A percentile compares a stretch with the other conserved stretches of the same genome.
Evolutionary conservation across 768 basidiomycete species (phyloP).

Genomic region (Pleurotus cornucopiae): DNA sequence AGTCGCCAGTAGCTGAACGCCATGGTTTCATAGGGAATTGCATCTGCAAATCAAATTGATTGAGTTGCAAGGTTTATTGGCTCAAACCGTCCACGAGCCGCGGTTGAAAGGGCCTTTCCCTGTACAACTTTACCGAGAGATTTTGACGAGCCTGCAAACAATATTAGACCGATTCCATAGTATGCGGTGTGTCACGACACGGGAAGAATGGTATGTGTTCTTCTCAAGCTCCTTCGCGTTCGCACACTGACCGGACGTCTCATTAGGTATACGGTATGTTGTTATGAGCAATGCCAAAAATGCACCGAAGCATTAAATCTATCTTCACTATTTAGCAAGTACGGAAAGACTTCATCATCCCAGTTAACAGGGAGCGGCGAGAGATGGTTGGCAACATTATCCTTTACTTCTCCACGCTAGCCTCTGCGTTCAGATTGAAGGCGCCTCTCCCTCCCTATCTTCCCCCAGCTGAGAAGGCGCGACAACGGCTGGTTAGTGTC

Average conservation of each 20-base stretch:
- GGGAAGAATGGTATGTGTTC: conserved; percentile 79
- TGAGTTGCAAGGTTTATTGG: conserved; percentile 77
- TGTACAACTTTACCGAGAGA: conserved; percentile 74
- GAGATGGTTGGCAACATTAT: conserved; percentile 97
- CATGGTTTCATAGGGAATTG: conserved; percentile 64
- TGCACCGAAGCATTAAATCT: background rate
- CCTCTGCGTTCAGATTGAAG: conserved; percentile 78
- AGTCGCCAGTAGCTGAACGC: background rate
- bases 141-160: conserved; percentile 77
- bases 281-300: background rate
- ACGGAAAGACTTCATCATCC: conserved; percentile 81
- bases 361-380: conserved; percentile 82
- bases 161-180: conserved; percentile 89
- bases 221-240: background rate
- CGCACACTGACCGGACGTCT: background rate
- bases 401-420: conserved; percentile 78
- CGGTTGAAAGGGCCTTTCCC: conserved; percentile 96
- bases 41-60: conserved; percentile 91
- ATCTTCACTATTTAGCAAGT: conserved; percentile 52
- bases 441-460: conserved; percentile 95
- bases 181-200: conserved; percentile 95
- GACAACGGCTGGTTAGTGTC: conserved; percentile 64
- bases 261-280: conserved; percentile 66
- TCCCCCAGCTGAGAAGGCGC: conserved; percentile 85
- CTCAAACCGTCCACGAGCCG: conserved; percentile 89